phyloP scores from a whole-genome alignment of 805 yeast species.

The Zygoascus biomembranicola region DNA sequence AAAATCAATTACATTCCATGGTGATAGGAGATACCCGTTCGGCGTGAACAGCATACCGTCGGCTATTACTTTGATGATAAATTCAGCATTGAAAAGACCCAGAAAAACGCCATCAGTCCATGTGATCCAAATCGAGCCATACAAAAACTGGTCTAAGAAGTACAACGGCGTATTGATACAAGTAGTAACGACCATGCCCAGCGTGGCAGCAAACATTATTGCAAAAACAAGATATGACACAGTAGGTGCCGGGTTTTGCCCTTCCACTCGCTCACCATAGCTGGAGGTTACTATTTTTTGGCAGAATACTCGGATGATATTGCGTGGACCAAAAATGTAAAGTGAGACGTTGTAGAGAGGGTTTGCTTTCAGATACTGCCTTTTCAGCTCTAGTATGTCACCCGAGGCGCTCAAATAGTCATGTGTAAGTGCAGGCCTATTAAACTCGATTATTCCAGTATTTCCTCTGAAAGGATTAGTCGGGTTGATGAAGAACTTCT shows the following conservation, averaged over 20 bases:
- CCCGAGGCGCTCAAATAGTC: slow-evolving; percentile 32
- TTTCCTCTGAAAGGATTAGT: slow-evolving; percentile 20
- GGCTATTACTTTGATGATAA: slow-evolving; percentile 67
- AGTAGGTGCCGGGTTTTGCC: slow-evolving; percentile 47
- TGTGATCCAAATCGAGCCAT: slow-evolving; percentile 45
- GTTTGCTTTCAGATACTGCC: slow-evolving; percentile 40
- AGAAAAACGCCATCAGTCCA: slow-evolving; percentile 54
- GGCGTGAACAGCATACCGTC: slow-evolving; percentile 81
- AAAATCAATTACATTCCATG: slow-evolving; percentile 80
- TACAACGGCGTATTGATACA: slow-evolving; percentile 78
- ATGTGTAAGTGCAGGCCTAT: slow-evolving; percentile 29
- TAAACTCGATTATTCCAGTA: slow-evolving; percentile 10
- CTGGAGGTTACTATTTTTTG: slow-evolving; percentile 68
- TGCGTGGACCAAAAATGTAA: slow-evolving; percentile 56
- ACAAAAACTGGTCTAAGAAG: slow-evolving; percentile 29
- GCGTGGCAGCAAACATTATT: slow-evolving; percentile 55
- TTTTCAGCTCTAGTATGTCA: slow-evolving; percentile 34
- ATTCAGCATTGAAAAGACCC: slow-evolving; percentile 58
- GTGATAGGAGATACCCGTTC: slow-evolving; percentile 67
- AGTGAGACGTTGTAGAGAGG: slow-evolving; percentile 66
- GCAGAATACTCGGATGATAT: slow-evolving; percentile 57
- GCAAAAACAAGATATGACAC: slow-evolving; percentile 43
- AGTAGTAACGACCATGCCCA: slow-evolving; percentile 62
- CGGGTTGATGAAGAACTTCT: background rate
- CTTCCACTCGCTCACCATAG: slow-evolving; percentile 65